These are phyloP conservation scores for Austroboletus novae-zelandiae DNA, from an alignment of 1,284 basidiomycete species.

Conservation along the genomic window DNA sequence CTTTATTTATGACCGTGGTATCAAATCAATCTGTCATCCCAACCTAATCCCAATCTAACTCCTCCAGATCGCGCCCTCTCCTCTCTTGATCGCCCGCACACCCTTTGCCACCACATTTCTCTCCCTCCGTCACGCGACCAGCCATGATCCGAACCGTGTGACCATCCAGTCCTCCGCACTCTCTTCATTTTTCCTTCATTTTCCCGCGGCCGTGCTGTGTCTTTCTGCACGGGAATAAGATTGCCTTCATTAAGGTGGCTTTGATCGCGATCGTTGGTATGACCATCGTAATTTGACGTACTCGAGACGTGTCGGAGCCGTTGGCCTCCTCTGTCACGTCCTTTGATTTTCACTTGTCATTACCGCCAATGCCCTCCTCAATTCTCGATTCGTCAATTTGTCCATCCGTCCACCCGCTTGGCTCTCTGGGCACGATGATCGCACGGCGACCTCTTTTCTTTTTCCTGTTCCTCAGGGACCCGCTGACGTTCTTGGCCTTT, in stretches of 20 bases:
- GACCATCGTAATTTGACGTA: slow-evolving; percentile 25
- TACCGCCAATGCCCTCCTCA: slow-evolving; percentile 9
- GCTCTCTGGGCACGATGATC: slow-evolving; percentile 8
- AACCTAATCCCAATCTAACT: slow-evolving; percentile 25
- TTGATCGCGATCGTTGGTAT: slow-evolving; percentile 17
- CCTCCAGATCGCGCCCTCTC: slow-evolving; percentile 25
- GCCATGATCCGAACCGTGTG: slow-evolving; percentile 24
- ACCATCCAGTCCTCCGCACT: slow-evolving; percentile 8
- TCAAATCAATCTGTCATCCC: slow-evolving; percentile 13
- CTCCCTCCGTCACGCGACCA: background rate
- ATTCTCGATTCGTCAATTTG: background rate
- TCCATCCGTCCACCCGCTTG: background rate
- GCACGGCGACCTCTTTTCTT: slow-evolving; percentile 18
- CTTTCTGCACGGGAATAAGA: slow-evolving; percentile 21
- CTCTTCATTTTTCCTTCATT: slow-evolving; percentile 9
- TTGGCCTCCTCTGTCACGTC: slow-evolving; percentile 10
- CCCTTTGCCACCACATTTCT: background rate
- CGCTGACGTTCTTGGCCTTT: slow-evolving; percentile 14
- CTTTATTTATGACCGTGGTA: slow-evolving; percentile 21
- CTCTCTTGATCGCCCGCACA: slow-evolving; percentile 18
- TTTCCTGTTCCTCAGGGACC: slow-evolving; percentile 3
- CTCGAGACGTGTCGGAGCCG: slow-evolving; percentile 28
- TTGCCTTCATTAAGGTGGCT: slow-evolving; percentile 21
- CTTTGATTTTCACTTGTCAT: slow-evolving; percentile 29
- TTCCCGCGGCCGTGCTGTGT: slow-evolving; percentile 6